Conservation (phyloP, 345 rosid genomes). For the Lepidium aucheri region DNA sequence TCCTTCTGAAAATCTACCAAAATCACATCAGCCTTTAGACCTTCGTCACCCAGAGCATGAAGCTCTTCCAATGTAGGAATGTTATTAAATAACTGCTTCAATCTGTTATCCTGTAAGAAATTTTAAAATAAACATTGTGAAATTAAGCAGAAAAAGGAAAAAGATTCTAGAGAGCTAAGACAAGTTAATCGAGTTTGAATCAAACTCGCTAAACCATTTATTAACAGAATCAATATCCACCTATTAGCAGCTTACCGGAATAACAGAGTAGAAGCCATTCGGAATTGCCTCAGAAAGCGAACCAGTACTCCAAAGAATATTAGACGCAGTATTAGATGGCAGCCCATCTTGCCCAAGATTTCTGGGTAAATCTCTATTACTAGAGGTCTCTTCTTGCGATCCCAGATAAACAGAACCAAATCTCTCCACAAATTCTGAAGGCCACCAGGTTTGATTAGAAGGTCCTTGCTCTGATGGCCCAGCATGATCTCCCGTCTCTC, state of each 20-base stretch:
- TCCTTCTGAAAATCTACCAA: conserved; percentile 82
- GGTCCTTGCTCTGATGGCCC: conserved; percentile 64
- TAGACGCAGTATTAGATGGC: conserved; percentile 66
- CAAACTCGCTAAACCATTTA: neutral
- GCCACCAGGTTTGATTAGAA: conserved; percentile 76
- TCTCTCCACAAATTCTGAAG: conserved; percentile 74
- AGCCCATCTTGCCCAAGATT: conserved; percentile 54
- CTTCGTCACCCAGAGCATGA: conserved; percentile 69
- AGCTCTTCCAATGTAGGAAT: conserved; percentile 88
- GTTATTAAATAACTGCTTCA: conserved; percentile 58
- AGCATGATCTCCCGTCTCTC: conserved; percentile 62
- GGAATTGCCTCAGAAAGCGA: conserved; percentile 75
- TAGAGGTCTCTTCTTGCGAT: conserved; percentile 62
- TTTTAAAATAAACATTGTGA: neutral
- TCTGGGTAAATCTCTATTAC: conserved; percentile 48
- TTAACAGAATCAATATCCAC: neutral
- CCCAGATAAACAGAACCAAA: conserved; percentile 64
- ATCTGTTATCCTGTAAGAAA: conserved; percentile 63
- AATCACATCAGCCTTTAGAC: conserved; percentile 67
- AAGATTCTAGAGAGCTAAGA: neutral
- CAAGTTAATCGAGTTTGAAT: neutral
- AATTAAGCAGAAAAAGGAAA: neutral
- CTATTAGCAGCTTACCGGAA: conserved; percentile 43
- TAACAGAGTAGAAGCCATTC: conserved; percentile 83
- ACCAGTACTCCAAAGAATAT: conserved; percentile 87